Base-by-base conservation (phyloP, 352 stramenopile genomes). In the Globisporangium spinosum region DNA sequence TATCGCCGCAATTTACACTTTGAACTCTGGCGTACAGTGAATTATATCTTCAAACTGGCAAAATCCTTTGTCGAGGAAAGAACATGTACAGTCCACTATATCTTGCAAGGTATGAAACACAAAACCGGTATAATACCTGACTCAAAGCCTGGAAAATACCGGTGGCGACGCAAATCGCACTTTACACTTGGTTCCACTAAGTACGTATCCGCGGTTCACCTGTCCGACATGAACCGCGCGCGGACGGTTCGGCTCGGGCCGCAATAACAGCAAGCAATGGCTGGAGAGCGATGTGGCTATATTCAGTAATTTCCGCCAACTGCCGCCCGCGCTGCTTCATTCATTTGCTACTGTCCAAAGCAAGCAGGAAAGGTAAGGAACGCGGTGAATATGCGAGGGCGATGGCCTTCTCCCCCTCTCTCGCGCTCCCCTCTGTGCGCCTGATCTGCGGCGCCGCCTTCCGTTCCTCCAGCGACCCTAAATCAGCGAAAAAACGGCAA, bases 271-370 rank as follows among this genome's bases (percentile, higher is more conserved):
- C 57, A 79, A 79, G 78, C 75, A 89, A 85, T 89, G 83, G 79
- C 78, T 87, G 80, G 76, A 78, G 71, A 69, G 69, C 63, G 68
- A 72, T 69, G 71, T 67, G 75, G 67, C 72, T 64, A 72, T 60
- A 55, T 65, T 71, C 58, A 34, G 70, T 83, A 80, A 83, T 81
- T 82, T 76, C 55, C 25, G 54, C 27, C 34, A 70, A 70, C 51
- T 74, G 70, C 64, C 65, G 40, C 51, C 27, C 64, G 62, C 55
- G 38, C 58, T 61, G 34, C 67, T 74, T 70, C 55, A 71, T 77
- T 80, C 77, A 89, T 87, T 90, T 87, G 80, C 80, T 90, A 89
- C 84, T 90, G 84, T 92, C 84, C 84, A 90, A 92, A 92, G 84
- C 84, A 89, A 91, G 64, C 64, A 79, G 83, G 82, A 83, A 91